These are phyloP conservation scores for Aurantiochytrium sp. DNA, from an alignment of 108 stramenopile species.

Conservation along the genomic window DNA sequence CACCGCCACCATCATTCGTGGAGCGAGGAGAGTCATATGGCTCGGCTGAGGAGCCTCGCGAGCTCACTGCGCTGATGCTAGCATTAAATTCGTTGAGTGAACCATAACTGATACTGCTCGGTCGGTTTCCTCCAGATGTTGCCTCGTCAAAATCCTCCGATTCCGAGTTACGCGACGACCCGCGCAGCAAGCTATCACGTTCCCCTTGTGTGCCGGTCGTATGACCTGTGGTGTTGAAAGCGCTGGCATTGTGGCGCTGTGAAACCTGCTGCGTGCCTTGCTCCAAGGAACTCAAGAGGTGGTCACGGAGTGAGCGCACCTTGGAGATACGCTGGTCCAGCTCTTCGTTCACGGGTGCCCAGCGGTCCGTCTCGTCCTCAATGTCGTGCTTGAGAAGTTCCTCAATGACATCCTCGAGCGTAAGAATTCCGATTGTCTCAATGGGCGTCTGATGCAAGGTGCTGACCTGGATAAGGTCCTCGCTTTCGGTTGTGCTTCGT, in stretches of 20 bases:
- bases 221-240: background rate
- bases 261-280: background rate
- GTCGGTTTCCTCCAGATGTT: background rate
- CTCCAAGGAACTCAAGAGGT: background rate
- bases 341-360: background rate
- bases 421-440: background rate
- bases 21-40: too few species aligned
- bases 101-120: background rate
- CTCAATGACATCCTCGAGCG: conserved; percentile 20
- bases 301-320: background rate
- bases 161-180: background rate
- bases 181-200: background rate
- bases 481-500: background rate
- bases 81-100: background rate
- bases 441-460: background rate
- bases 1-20: background rate
- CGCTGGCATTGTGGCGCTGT: background rate
- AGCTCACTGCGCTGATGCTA: background rate
- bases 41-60: background rate
- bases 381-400: background rate
- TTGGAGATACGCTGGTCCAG: background rate
- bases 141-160: background rate
- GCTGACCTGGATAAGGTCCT: background rate
- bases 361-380: conserved; percentile 13
- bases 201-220: background rate